phyloP scores from a whole-genome alignment of 495 filamentous ascomycete species.

The Neurospora sp. region DNA sequence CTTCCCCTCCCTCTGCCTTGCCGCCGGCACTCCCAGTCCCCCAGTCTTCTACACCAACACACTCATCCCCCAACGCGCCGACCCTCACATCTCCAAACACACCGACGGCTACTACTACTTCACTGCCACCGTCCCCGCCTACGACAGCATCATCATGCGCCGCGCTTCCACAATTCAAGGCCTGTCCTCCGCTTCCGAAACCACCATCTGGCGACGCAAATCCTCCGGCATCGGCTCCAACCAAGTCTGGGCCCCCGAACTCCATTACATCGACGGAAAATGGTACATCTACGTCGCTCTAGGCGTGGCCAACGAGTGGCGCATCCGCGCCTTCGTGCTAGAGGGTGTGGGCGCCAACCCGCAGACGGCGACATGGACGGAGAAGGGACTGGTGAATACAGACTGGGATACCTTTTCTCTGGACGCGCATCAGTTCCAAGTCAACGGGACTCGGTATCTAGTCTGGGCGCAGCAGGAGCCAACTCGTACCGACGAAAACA shows the following conservation, averaged over 20 bases:
- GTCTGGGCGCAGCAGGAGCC: slow-evolving; percentile 23
- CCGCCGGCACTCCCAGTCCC: slow-evolving; percentile 1
- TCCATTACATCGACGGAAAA: slow-evolving; percentile 35
- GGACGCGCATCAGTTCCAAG: slow-evolving; percentile 15
- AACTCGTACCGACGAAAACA: neutral
- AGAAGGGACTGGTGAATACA: slow-evolving; percentile 17
- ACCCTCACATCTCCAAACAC: slow-evolving; percentile 30
- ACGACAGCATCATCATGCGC: slow-evolving; percentile 40
- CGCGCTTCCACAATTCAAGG: slow-evolving; percentile 39
- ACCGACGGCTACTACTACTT: slow-evolving; percentile 45
- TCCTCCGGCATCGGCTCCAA: slow-evolving; percentile 33
- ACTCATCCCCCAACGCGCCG: slow-evolving; percentile 16
- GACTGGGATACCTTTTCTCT: slow-evolving; percentile 23
- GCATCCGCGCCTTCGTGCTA: slow-evolving; percentile 20
- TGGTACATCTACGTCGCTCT: slow-evolving; percentile 40
- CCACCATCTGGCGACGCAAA: slow-evolving; percentile 26
- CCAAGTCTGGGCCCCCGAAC: slow-evolving; percentile 49
- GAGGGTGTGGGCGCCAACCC: slow-evolving; percentile 17
- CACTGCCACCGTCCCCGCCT: slow-evolving; percentile 28
- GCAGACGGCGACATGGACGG: slow-evolving; percentile 12
- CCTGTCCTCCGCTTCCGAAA: slow-evolving; percentile 31
- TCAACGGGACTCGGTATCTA: slow-evolving; percentile 18
- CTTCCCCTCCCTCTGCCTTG: neutral
- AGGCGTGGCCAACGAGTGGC: slow-evolving; percentile 17
- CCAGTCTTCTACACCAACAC: slow-evolving; percentile 17